Evolutionary conservation across 2,329 filamentous ascomycete genomes (phyloP), one percentile per base, ranked within the genome.

Genomic region (Apiospora hydei): DNA sequence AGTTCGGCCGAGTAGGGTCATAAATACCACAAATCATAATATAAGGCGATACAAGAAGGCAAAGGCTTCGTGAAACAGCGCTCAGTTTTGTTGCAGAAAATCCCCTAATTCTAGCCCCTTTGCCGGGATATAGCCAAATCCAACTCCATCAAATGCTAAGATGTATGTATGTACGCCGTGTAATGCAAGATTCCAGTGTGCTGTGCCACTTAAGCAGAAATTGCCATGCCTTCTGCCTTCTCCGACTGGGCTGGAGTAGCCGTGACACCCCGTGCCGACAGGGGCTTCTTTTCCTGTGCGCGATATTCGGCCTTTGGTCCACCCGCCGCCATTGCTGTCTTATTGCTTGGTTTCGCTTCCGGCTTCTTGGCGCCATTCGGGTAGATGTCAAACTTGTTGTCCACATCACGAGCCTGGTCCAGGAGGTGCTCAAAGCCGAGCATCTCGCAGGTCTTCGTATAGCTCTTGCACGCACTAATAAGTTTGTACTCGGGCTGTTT

Each of bases 381-480:
- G 71, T 88, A 86, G 71, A 94, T 85, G 21, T 88, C 89, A 18
- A 94, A 83, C 44, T 86, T 84, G 70, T 86, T 80, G 78, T 98
- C 95, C 4, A 92, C 85, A 8, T 89, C 88, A 64, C 85, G 85
- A 0, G 95, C 95, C 73, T 85, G 82, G 44, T 90, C 88, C 26
- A 90, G 77, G 64, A 97, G 82, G 72, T 92, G 87, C 1, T 90
- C 86, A 47, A 94, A 86, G 0, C 87, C 89, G 43, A 98, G 82
- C 1, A 87, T 83, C 71, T 90, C 85, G 78, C 94, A 93, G 1
- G 92, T 82, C 70, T 93, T 90, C 11, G 83, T 84, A 78, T 98
- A 98, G 76, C 88, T 92, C 83, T 92, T 95, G 73, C 88, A 88
- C 67, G 84, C 82, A 74, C 89, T 90, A 76, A 96, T 86, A 4